Evolutionary conservation across 1,139 yeast species (phyloP), one percentile per base, ranked within the genome.

Genomic region (Ogataea hybrid): DNA sequence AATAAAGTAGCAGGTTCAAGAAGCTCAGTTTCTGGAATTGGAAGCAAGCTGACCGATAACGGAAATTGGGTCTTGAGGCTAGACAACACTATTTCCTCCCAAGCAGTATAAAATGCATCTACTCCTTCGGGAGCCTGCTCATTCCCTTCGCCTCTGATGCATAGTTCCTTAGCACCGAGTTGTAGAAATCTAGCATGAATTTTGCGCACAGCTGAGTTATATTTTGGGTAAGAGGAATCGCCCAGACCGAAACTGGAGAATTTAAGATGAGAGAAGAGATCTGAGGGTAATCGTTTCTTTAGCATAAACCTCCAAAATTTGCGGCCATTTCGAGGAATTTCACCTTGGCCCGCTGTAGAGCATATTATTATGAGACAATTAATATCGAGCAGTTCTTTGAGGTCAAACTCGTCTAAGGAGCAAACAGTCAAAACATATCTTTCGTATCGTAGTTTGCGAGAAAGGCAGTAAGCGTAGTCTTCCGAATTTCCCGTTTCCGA

Each of bases 341-440:
- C 97, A 14, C 99, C 99, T 62, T 92, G 97, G 4, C 97, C 98
- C 0, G 96, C 84, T 0, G 99, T 92, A 1, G 97, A 82, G 57
- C 95, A 84, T 5, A 92, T 60, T 1, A 90, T 68, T 5, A 90
- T 71, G 33, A 88, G 68, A 34, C 72, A 68, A 28, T 67, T 59
- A 31, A 76, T 74, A 36, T 71, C 73, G 16, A 75, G 71, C 39
- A 77, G 67, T 44, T 68, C 69, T 54, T 69, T 73, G 49, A 75
- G 63, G 20, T 80, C 78, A 54, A 77, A 81, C 32, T 78, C 83
- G 52, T 89, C 94, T 55, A 88, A 63, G 0, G 84, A 60, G 15
- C 72, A 65, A 10, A 81, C 63, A 0, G 63, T 65, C 7, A 84
- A 78, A 3, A 69, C 64, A 48, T 82, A 71, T 51, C 77, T 76